Conservation (phyloP, 116 monocot genomes). For the Zostera marina region DNA sequence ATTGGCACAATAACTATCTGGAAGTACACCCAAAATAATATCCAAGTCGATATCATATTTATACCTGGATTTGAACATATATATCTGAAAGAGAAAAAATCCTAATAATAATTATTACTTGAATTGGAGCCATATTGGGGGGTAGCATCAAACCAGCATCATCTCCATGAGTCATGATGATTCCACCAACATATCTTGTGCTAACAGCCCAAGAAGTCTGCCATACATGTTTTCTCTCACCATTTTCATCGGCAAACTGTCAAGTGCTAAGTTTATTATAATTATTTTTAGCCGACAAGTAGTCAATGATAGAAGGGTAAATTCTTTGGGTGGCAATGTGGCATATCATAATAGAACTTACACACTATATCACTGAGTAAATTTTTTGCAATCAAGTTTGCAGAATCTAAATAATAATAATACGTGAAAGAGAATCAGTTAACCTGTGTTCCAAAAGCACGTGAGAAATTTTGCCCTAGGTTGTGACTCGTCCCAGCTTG, state of each 20-base stretch:
- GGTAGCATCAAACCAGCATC: slow-evolving; percentile 96
- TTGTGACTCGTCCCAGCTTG: slow-evolving; percentile 99
- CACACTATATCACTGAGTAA: too few relatives aligned
- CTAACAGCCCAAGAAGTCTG: slow-evolving; percentile 98
- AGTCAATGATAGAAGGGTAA: too few relatives aligned
- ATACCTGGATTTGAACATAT: background rate
- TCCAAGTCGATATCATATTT: too few relatives aligned
- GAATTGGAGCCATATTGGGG: slow-evolving; percentile 85
- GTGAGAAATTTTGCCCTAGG: slow-evolving; percentile 97
- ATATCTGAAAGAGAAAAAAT: background rate
- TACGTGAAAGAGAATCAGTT: background rate
- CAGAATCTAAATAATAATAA: background rate
- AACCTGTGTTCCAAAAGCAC: slow-evolving; percentile 97
- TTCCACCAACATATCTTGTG: slow-evolving; percentile 90
- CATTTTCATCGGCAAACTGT: slow-evolving; percentile 94
- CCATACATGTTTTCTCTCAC: slow-evolving; percentile 86
- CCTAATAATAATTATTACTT: slow-evolving; percentile 22
- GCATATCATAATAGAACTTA: too few relatives aligned
- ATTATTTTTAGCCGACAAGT: too few relatives aligned
- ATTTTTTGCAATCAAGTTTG: too few relatives aligned
- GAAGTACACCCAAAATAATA: background rate
- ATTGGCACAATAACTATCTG: slow-evolving; percentile 94
- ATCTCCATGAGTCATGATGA: slow-evolving; percentile 99
- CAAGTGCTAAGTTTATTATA: background rate
- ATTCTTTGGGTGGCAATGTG: too few relatives aligned